Evolutionary conservation across 2,329 filamentous ascomycete genomes (phyloP), one percentile per base, ranked within the genome.

Genomic region (Pseudogymnoascus verrucosus): DNA sequence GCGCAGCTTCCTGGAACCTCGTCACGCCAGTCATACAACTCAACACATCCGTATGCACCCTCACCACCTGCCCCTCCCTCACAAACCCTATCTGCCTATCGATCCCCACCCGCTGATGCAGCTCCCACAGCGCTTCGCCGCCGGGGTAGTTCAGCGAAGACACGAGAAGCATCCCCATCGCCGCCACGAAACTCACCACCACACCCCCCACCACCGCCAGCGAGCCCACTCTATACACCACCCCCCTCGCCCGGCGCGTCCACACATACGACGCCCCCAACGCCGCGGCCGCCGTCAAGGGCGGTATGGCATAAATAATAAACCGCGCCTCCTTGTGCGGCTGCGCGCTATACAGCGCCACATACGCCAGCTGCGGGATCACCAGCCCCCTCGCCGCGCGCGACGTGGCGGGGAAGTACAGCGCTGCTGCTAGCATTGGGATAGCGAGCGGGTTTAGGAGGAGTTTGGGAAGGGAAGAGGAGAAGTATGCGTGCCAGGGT

Each of bases 291-390:
- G 88, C 89, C 0, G 93, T 96, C 31, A 98, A 78, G 0, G 88
- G 82, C 0, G 95, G 95, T 23, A 96, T 81, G 62, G 86, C 82
- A 76, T 98, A 98, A 70, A 98, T 86, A 69, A 99, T 88, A 79
- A 99, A 99, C 16, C 95, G 89, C 74, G 92, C 89, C 77, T 99
- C 95, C 74, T 99, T 99, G 78, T 99, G 95, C 0, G 93, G 93
- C 66, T 96, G 89, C 61, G 91, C 70, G 67, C 91, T 96, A 79
- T 96, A 98, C 47, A 96, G 75, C 4, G 82, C 82, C 19, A 96
- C 80, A 74, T 93, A 99, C 31, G 83, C 75, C 1, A 96, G 68
- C 8, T 84, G 82, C 0, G 95, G 92, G 2, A 88, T 69, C 3
- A 90, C 79, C 0, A 90, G 70, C 5, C 78, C 76, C 14, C 76